Base-by-base conservation (phyloP, 225 moss, liverwort and hornwort species). In the Sphagnum contortum region DNA sequence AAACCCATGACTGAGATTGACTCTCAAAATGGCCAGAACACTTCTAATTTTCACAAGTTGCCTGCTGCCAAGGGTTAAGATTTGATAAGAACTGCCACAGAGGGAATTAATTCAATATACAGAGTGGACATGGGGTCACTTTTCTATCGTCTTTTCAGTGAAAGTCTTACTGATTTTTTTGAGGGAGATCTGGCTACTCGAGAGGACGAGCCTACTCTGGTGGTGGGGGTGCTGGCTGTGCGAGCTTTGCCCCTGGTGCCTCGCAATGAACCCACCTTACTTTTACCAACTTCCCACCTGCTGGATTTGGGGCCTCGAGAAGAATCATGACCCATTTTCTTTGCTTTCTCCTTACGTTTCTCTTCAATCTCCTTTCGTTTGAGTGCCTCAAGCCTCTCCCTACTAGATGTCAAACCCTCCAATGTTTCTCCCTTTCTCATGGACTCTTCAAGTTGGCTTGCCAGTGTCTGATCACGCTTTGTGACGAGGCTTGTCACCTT, bases 401-500 rank as follows among this genome's bases (percentile, higher is more conserved):
- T 85, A 57, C 78, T 89, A 29, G 87, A 78, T 2, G 92, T 87
- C 67, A 98, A 70, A 12, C 75, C 80, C 76, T 98, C 96, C 64
- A 98, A 66, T 3, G 96, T 90, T 66, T 91, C 80, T 4, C 96
- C 96, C 69, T 69, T 83, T n/a, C 87, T 80, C 83, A 98, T 98
- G 48, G 96, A 89, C 50, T 83, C 87, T 80, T 98, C 92, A 70
- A 98, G 72, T 84, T 92, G 96, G 12, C 74, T 75, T 48, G 96
- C 96, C 47, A 98, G 70, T 4, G 87, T 93, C 69, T 85, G 85
- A 66, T 92, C 92, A 64, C 90, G 78, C 78, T 98, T 98, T 10
- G 90, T 87, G 2, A 92, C 92, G 51, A 98, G 80, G 70, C 87
- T 84, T 52, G 96, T 93, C 69, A 98, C 96, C 75, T 83, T 81